These are phyloP conservation scores for Ophiocordyceps camponoti-leonardi DNA, from an alignment of 2,329 filamentous ascomycete genomes.

Conservation along the genomic window DNA sequence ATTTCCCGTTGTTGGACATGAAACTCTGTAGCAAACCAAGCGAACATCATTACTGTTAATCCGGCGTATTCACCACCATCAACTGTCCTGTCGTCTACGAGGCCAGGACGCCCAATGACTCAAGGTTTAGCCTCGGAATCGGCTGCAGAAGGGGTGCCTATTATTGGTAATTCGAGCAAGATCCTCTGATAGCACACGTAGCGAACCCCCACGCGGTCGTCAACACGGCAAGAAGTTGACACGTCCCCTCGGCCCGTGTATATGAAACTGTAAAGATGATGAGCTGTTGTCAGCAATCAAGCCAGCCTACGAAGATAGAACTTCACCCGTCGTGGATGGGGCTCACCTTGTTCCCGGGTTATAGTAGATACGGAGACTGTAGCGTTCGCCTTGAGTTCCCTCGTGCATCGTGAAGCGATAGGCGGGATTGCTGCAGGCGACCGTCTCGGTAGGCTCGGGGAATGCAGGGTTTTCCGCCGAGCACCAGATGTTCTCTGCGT, in stretches of 20 bases:
- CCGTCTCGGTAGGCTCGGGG: slow-evolving; percentile 6
- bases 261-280: slow-evolving; percentile 3
- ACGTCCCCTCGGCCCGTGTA: slow-evolving; percentile 7
- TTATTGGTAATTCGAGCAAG: too few relatives aligned
- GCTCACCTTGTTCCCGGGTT: slow-evolving; percentile 8
- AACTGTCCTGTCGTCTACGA: too few relatives aligned
- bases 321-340: too few relatives aligned
- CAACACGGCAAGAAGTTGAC: slow-evolving; percentile 7
- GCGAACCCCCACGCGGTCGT: slow-evolving; percentile 2
- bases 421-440: slow-evolving; percentile 10
- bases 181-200: too few relatives aligned
- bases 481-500: slow-evolving; percentile 6
- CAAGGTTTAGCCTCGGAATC: too few relatives aligned
- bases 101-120: too few relatives aligned
- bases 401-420: slow-evolving; percentile 11
- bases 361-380: slow-evolving; percentile 8
- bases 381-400: slow-evolving; percentile 4
- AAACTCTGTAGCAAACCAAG: too few relatives aligned
- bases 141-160: too few relatives aligned
- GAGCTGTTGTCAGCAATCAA: too few relatives aligned
- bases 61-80: too few relatives aligned
- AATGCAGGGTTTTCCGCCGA: slow-evolving; percentile 3
- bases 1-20: not conserved
- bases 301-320: too few relatives aligned
- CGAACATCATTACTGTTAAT: too few relatives aligned